A percentile compares a stretch with the other conserved stretches of the same genome.
Conservation (phyloP, 306 rosid genomes). For the Cajanus cajan region DNA sequence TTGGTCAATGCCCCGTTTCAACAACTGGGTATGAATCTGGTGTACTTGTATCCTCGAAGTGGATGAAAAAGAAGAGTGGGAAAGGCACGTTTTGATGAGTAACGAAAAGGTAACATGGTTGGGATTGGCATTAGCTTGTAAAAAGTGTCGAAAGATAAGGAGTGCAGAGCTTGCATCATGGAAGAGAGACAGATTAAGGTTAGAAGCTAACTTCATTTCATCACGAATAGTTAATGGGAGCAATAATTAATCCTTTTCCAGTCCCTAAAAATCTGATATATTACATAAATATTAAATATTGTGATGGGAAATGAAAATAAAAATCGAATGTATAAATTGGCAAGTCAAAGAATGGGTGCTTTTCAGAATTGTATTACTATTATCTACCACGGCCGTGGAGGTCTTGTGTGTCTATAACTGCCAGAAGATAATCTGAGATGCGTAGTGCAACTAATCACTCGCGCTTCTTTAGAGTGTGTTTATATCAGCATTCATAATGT, state of each 20-base stretch:
- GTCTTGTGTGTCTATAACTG: too few relatives aligned
- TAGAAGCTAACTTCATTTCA: slow-evolving; percentile 26
- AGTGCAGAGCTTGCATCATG: slow-evolving; percentile 26
- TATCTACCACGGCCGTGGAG: too few relatives aligned
- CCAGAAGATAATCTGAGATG: too few relatives aligned
- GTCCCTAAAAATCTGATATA: too few relatives aligned
- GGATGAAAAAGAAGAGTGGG: slow-evolving; percentile 34
- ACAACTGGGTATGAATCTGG: slow-evolving; percentile 58
- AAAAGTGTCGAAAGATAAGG: slow-evolving; percentile 47
- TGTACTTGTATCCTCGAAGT: slow-evolving; percentile 30
- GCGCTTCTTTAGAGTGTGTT: too few relatives aligned
- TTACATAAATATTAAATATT: too few relatives aligned
- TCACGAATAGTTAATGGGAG: background rate
- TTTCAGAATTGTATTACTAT: too few relatives aligned
- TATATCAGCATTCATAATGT: too few relatives aligned
- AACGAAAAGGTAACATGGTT: slow-evolving; percentile 53
- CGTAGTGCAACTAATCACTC: too few relatives aligned
- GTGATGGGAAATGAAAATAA: too few relatives aligned
- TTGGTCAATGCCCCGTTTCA: slow-evolving; percentile 46
- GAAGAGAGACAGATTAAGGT: slow-evolving; percentile 33
- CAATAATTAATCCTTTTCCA: background rate
- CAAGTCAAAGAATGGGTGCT: too few relatives aligned
- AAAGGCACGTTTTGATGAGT: slow-evolving; percentile 56
- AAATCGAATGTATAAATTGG: too few relatives aligned
- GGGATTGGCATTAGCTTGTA: slow-evolving; percentile 39